phyloP scores from a whole-genome alignment of 306 rosid genomes.

The Cucumis cinereus region DNA sequence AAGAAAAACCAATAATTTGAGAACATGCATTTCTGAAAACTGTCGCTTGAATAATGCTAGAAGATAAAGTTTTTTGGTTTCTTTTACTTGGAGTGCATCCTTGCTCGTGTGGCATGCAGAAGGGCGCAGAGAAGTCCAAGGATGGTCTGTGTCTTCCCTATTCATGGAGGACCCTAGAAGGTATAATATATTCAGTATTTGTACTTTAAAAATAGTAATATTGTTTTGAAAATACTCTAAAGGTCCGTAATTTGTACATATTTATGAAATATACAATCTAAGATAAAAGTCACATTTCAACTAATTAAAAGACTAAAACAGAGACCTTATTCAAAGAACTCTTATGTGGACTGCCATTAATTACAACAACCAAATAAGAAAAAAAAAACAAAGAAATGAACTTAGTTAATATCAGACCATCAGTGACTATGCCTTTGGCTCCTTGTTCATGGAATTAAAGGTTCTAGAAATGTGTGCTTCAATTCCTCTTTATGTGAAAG shows the following conservation, averaged over 20 bases:
- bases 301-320: background rate
- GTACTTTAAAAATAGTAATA: background rate
- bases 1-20: background rate
- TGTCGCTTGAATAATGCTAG: background rate
- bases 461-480: background rate
- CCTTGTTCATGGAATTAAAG: background rate
- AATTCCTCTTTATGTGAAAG: background rate
- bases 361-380: background rate
- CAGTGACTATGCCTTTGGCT: background rate
- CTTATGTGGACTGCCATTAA: background rate
- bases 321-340: background rate
- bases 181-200: slow-evolving; percentile 20
- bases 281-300: background rate
- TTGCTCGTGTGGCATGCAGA: slow-evolving; percentile 84
- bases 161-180: slow-evolving; percentile 97
- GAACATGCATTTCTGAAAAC: slow-evolving; percentile 2
- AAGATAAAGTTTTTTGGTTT: background rate
- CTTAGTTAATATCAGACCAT: background rate
- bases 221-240: background rate
- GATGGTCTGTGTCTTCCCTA: slow-evolving; percentile 92
- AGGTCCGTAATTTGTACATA: background rate
- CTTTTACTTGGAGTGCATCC: slow-evolving; percentile 62
- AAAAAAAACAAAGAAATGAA: background rate
- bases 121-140: slow-evolving; percentile 87
- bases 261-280: background rate